Conservation (phyloP, 257 asterid genomes). For the Solanum paucissectum region DNA sequence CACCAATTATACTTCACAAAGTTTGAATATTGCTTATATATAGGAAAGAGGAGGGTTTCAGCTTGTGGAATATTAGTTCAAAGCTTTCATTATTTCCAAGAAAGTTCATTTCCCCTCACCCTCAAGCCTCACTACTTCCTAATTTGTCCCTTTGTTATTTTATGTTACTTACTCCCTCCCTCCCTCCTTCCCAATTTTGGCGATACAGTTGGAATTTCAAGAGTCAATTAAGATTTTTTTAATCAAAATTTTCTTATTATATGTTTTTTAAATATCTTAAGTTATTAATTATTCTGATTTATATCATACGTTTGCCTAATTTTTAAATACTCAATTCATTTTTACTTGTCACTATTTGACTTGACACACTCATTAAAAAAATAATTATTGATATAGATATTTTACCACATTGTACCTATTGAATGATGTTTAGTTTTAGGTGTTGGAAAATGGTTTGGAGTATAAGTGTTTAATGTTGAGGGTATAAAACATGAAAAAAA, state of each 20-base stretch:
- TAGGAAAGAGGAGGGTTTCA: background rate
- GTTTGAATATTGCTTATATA: background rate
- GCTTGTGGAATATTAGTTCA: background rate
- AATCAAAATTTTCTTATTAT: no score
- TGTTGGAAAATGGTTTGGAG: background rate
- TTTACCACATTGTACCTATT: background rate
- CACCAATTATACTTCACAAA: background rate
- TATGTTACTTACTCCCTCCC: background rate
- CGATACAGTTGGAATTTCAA: no score
- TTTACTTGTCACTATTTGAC: background rate
- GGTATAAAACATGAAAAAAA: no score
- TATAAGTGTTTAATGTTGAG: background rate
- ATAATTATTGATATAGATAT: no score
- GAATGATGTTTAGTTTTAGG: background rate
- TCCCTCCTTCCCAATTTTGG: background rate
- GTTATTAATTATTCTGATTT: no score
- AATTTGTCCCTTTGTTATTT: background rate
- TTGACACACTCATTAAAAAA: no score
- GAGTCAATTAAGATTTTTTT: background rate
- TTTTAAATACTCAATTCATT: no score
- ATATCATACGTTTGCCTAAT: background rate
- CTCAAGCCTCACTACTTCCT: background rate
- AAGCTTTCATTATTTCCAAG: background rate
- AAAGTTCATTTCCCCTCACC: background rate
- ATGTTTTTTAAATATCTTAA: no score